Base-by-base conservation (phyloP, 805 yeast genomes). In the Pichia manshurica region DNA sequence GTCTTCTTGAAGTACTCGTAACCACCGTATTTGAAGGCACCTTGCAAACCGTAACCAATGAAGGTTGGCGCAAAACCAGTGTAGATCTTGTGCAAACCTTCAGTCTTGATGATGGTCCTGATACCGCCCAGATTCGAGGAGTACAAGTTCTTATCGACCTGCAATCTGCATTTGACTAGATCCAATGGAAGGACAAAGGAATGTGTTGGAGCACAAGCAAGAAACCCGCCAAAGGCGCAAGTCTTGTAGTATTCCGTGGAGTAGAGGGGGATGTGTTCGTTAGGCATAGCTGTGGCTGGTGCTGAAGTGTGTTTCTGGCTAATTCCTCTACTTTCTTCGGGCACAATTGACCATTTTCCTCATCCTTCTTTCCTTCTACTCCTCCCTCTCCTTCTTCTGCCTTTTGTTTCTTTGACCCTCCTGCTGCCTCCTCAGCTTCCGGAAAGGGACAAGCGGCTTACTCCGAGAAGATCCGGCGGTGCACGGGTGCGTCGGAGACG, bases 141-240 rank as follows among this genome's bases (percentile, higher is more conserved):
- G 71, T 91, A 91, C 13, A 90, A 67, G 4, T 70, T 48, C 1
- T 95, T 68, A 64, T 87, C 75, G 25, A 91, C 97, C 69, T 91
- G 98, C 57, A 91, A 74, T 64, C 98, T 82, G 71, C 95, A 86
- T 70, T 91, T 91, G 63, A 93, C 95, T 47, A 93, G 71, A 69
- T 91, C 99, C 49, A 91, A 74, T 4, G 98, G 98, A 6, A 96
- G 87, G 22, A 93, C 95, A 3, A 85, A 78, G 1, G 96, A 81
- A 67, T 91, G 99, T 13, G 98, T 91, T 31, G 98, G 96, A 15
- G 97, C 97, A 73, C 98, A 91, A 2, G 98, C 97, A 46, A 84
- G 56, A 47, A 82, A 75, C 56, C 91, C 95, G 41, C 90, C 95
- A 35, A 82, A 43, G 3, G 89, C 81, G 67, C 95, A 86, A 45